Conservation (phyloP, 2,329 filamentous ascomycete genomes). For the Xylariaceae sp. region DNA sequence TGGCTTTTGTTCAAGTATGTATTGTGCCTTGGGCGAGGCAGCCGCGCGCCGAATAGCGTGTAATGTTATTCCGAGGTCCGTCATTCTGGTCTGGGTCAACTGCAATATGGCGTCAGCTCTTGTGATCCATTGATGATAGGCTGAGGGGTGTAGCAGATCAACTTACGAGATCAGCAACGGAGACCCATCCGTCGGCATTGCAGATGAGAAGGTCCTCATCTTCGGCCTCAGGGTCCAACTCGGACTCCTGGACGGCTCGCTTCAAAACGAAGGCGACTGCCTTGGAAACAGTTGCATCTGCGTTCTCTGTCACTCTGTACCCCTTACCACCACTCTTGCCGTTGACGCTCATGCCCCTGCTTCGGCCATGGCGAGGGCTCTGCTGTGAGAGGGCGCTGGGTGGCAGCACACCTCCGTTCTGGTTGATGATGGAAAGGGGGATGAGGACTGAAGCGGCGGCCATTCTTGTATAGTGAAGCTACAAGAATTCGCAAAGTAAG, state of each 20-base stretch:
- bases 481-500: neutral
- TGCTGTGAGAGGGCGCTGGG: constrained; percentile 35
- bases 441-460: constrained; percentile 35
- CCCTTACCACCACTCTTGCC: constrained; percentile 32
- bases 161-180: constrained; percentile 39
- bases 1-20: constrained; percentile 31
- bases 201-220: constrained; percentile 32
- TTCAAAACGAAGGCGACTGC: constrained; percentile 42
- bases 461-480: constrained; percentile 23
- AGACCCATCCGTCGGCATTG: constrained; percentile 41
- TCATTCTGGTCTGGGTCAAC: constrained; percentile 37
- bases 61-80: constrained; percentile 35
- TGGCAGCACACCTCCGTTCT: constrained; percentile 36
- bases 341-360: constrained; percentile 38
- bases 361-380: constrained; percentile 37
- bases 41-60: constrained; percentile 36
- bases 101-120: constrained; percentile 17
- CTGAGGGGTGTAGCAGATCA: neutral
- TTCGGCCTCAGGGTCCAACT: constrained; percentile 34
- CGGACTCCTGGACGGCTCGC: constrained; percentile 35
- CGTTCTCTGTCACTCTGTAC: constrained; percentile 42
- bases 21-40: constrained; percentile 38
- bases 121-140: neutral
- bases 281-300: constrained; percentile 39
- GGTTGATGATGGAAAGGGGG: constrained; percentile 34